Base-by-base conservation (phyloP, 768 basidiomycete species). In the Panaeolus cyanescens region DNA sequence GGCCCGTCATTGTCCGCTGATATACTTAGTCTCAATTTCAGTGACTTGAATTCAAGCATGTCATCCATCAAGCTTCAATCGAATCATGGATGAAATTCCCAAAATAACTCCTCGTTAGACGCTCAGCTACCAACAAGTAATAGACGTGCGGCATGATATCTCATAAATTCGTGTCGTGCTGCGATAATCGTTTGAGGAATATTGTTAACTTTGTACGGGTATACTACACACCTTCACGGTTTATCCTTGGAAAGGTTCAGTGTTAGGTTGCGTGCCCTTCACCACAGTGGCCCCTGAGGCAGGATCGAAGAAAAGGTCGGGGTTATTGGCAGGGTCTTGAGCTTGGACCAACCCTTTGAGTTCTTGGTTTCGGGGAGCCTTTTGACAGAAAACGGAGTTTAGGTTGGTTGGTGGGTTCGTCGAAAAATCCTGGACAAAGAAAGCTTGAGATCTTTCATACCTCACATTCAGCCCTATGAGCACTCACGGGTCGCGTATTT, bases 371-470 rank as follows among this genome's bases (percentile, higher is more conserved):
- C 75, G 77, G 19, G 84, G 83, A 1, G 81, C 77, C 62, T 74
- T 80, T 70, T 80, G 80, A 71, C 85, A 86, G 72, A 83, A 86
- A 55, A 86, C 83, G 4, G 84, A 85, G 73, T 84, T 85, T 40
- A 83, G 75, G 55, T 71, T 64, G n/a, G 76, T 74, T 12, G 81
- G 80, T 4, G 86, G 83, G 64, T 84, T 82, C 4, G 75, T 79
- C 12, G 76, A 77, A 69, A 85, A 85, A 66, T 85, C 84, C 81
- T 85, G 56, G 32, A 42, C 31, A n/a, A 7, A 33, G 30, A 50
- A 54, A 15, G 31, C 25, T 32, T 19, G 42, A 10, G 55, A 30
- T 58, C 19, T 13, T 30, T 19, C 56, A 19, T 5, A 45, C 22
- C 36, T 22, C 12, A 30, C 34, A 42, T 3, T 32, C 33, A 56